These are phyloP conservation scores for Colletotrichum theobromicola DNA, from an alignment of 2,329 filamentous ascomycete genomes.

Conservation along the genomic window DNA sequence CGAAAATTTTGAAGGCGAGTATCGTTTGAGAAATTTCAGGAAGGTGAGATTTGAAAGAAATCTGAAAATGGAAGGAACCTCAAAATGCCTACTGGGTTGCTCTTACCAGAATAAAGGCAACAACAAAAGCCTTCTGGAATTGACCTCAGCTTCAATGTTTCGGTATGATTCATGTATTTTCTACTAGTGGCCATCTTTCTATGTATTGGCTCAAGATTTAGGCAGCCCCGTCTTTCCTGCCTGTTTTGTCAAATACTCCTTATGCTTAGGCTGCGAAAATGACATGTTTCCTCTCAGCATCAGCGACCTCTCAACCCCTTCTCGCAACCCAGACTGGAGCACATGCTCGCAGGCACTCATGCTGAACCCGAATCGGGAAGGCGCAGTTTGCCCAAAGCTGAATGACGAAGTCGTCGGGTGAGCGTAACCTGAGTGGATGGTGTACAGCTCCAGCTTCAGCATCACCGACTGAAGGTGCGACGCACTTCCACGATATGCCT, in stretches of 20 bases:
- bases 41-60: no score
- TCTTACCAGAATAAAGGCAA: no score
- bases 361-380: not conserved
- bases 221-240: not conserved
- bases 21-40: no score
- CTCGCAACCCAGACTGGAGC: not conserved
- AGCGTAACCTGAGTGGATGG: not conserved
- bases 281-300: not conserved
- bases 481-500: not conserved
- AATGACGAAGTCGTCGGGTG: not conserved
- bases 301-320: not conserved
- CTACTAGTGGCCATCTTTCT: not conserved
- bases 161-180: not conserved
- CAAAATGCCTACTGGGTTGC: no score
- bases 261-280: not conserved
- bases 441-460: constrained; percentile 5
- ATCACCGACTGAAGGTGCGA: not conserved
- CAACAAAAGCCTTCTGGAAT: no score
- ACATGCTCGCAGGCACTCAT: not conserved
- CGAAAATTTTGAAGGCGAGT: no score
- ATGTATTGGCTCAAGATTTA: not conserved
- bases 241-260: constrained; percentile 6
- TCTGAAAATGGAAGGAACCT: no score
- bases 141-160: no score
- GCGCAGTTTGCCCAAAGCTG: not conserved